Evolutionary conservation across 441 rosid species (phyloP), one percentile per base, ranked within the genome.

Genomic region (Breynia disticha): DNA sequence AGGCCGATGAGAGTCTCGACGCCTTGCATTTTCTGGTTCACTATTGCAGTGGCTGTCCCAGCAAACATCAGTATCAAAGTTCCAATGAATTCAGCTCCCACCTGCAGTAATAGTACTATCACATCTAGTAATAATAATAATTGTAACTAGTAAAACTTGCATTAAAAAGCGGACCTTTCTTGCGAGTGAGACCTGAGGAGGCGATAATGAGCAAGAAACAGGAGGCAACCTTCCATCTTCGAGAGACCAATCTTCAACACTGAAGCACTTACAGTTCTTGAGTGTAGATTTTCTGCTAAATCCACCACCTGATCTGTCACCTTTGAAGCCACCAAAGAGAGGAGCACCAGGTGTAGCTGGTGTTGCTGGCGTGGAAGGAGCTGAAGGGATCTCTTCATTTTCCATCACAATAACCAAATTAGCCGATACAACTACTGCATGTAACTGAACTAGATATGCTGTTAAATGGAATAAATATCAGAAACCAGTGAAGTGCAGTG

Each of bases 331-430:
- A 45, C 81, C 94, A 66, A 82, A 82, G 46, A 87, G 85, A n/a
- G 95, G 91, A 35, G 86, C 96, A 60, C 95, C 90, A 7, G 88
- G 93, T 46, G 90, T 84, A 11, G 81, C 95, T 50, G 95, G 95
- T 22, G 95, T 86, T 41, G 75, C 93, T 53, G 95, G 96, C 9
- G 89, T 83, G 48, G 91, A 81, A 56, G 90, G 88, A 57, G 79
- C 80, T 32, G 94, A 82, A 37, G 84, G 80, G 20, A 67, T 73
- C 37, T 86, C 94, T 67, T 80, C 90, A 22, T 37, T 37, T 37
- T 37, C 41, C 41, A 37, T 37, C 41, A 37, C 41, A 5, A 37
- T 37, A 5, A 37, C 41, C n/a, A n/a, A n/a, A n/a, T n/a, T n/a
- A n/a, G n/a, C n/a, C n/a, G n/a, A n/a, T n/a, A n/a, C n/a, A n/a